Percentiles rank a stretch among this genome's conserved stretches.
These are phyloP conservation scores for Pythium utonaiense DNA, from an alignment of 352 stramenopile genomes.

Conservation along the genomic window DNA sequence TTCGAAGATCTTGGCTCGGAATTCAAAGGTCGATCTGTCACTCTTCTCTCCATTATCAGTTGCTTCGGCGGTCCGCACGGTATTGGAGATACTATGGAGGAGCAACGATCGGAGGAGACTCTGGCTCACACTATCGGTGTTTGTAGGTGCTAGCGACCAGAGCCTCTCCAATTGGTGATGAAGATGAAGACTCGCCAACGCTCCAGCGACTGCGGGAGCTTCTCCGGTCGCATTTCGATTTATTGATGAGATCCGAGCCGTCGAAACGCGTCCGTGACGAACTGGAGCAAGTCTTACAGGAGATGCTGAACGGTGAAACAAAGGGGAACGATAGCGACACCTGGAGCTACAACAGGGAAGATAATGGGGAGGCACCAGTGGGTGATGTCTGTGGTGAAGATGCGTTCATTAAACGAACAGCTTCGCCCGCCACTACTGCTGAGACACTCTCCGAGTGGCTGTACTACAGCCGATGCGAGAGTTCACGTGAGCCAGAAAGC, in stretches of 20 bases:
- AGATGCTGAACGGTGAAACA: neutral
- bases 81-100: slow-evolving; percentile 2
- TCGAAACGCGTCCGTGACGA: neutral
- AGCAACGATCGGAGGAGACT: no score
- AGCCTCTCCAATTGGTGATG: neutral
- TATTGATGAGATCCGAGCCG: slow-evolving; percentile 1
- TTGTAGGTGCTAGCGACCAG: neutral
- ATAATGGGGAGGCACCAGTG: neutral
- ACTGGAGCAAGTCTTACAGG: neutral
- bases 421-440: neutral
- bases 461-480: neutral
- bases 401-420: no score
- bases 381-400: neutral
- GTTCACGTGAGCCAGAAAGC: neutral
- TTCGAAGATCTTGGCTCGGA: neutral
- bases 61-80: slow-evolving; percentile 9
- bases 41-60: slow-evolving; percentile 13
- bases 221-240: slow-evolving; percentile 5
- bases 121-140: no score
- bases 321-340: neutral
- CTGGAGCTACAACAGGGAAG: neutral
- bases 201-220: neutral
- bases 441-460: slow-evolving; percentile 7
- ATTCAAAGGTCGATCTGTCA: neutral
- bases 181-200: neutral